Percentiles rank a stretch among this genome's conserved stretches.
Conservation (phyloP, 2,329 filamentous ascomycete species). For the Aspergillus intermedius region DNA sequence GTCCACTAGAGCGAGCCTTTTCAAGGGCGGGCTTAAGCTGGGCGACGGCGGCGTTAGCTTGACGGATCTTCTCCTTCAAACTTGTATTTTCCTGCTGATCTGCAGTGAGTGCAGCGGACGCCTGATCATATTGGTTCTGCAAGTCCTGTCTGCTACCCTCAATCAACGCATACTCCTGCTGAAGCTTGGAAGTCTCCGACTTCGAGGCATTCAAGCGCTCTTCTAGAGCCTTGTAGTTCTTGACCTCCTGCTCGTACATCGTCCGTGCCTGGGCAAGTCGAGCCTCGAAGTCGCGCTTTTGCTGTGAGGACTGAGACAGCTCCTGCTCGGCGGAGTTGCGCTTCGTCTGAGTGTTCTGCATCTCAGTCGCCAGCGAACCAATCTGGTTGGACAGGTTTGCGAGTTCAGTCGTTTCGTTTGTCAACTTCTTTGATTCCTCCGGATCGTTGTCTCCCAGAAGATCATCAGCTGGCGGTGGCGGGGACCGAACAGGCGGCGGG, state of each 20-base stretch:
- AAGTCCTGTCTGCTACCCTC: slow-evolving; percentile 77
- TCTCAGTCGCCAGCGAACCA: slow-evolving; percentile 81
- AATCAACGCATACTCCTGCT: slow-evolving; percentile 74
- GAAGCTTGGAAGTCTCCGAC: slow-evolving; percentile 75
- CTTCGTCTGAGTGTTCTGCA: slow-evolving; percentile 85
- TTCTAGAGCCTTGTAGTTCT: slow-evolving; percentile 75
- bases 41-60: slow-evolving; percentile 72
- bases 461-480: slow-evolving; percentile 63
- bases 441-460: slow-evolving; percentile 85
- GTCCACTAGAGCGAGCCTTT: slow-evolving; percentile 83
- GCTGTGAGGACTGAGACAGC: slow-evolving; percentile 69
- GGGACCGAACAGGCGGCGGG: slow-evolving; percentile 20
- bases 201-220: slow-evolving; percentile 71
- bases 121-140: slow-evolving; percentile 72
- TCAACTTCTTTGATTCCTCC: slow-evolving; percentile 80
- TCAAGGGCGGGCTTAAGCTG: slow-evolving; percentile 86
- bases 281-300: slow-evolving; percentile 90
- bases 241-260: slow-evolving; percentile 89
- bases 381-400: slow-evolving; percentile 97
- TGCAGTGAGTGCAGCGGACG: slow-evolving; percentile 66
- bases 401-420: slow-evolving; percentile 81
- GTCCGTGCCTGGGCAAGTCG: slow-evolving; percentile 77
- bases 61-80: slow-evolving; percentile 80
- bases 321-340: slow-evolving; percentile 73
- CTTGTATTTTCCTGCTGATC: slow-evolving; percentile 83